Conservation (phyloP, 2,329 filamentous ascomycete species). For the Penicillium palitans region DNA sequence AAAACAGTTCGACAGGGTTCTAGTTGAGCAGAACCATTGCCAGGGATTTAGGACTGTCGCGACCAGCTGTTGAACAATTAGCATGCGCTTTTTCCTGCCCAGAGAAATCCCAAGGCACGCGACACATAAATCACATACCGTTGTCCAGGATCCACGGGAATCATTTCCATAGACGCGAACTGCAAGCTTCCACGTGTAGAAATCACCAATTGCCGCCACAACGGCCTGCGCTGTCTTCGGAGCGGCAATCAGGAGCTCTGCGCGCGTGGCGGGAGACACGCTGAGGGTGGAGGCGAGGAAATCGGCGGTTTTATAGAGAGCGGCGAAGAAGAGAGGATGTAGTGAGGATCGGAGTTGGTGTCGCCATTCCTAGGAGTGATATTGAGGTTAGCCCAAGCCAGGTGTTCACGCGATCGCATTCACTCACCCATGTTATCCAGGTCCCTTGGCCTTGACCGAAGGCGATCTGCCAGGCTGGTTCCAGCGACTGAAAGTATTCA, state of each 20-base stretch:
- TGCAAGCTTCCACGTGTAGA: constrained; percentile 82
- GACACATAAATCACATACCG: constrained; percentile 52
- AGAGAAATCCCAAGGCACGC: neutral
- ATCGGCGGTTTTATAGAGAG: constrained; percentile 66
- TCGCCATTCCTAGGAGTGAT: constrained; percentile 75
- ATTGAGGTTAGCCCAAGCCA: constrained; percentile 8
- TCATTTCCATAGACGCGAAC: constrained; percentile 69
- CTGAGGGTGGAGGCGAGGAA: constrained; percentile 56
- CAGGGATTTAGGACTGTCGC: constrained; percentile 78
- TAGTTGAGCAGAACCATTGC: constrained; percentile 94
- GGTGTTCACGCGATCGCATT: constrained; percentile 1
- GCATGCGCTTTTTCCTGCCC: constrained; percentile 1
- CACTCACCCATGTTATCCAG: constrained; percentile 91
- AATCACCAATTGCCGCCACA: constrained; percentile 77
- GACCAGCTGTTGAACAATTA: constrained; percentile 56
- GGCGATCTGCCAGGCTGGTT: constrained; percentile 87
- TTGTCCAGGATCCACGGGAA: constrained; percentile 63
- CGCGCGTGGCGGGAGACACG: constrained; percentile 57
- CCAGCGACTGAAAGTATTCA: constrained; percentile 93
- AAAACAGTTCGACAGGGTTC: constrained; percentile 90
- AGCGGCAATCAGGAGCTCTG: constrained; percentile 67
- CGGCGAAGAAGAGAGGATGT: constrained; percentile 84
- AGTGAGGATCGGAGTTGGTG: constrained; percentile 83
- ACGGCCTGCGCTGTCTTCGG: constrained; percentile 76
- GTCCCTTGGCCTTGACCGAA: constrained; percentile 77